Conservation (phyloP, 1,139 yeast species). For the Hemisphaericaspora subhashii region DNA sequence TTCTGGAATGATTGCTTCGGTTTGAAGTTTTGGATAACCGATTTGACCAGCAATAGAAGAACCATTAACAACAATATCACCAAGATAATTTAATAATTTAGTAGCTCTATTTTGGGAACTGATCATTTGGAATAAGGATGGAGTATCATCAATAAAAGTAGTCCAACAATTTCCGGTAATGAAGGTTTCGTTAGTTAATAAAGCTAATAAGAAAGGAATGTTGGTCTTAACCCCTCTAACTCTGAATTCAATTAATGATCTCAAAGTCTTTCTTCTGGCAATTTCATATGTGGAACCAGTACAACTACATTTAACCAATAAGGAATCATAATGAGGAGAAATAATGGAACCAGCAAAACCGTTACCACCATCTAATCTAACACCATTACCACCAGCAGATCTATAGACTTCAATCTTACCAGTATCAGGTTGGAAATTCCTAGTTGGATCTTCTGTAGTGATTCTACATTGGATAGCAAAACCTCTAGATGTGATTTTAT, state of each 20-base stretch:
- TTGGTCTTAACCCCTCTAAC: conserved; percentile 98
- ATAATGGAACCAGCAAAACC: conserved; percentile 99
- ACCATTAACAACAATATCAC: conserved; percentile 93
- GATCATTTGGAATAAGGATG: conserved; percentile 92
- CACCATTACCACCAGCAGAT: conserved; percentile 99
- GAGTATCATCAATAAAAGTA: conserved; percentile 97
- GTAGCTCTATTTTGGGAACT: conserved; percentile 96
- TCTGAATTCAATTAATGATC: conserved; percentile 95
- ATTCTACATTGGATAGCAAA: conserved; percentile 99
- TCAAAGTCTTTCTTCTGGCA: conserved; percentile 94
- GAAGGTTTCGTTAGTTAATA: conserved; percentile 89
- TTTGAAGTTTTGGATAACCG: conserved; percentile 80
- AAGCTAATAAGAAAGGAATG: conserved; percentile 92
- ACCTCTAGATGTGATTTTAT: conserved; percentile 92
- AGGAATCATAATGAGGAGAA: conserved; percentile 96
- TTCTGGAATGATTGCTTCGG: conserved; percentile 74
- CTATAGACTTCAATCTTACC: conserved; percentile 98
- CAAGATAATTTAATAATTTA: conserved; percentile 83
- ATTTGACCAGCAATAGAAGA: conserved; percentile 93
- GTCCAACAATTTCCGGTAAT: conserved; percentile 94
- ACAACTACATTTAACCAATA: conserved; percentile 97
- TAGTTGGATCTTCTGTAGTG: conserved; percentile 97
- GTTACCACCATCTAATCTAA: conserved; percentile 97
- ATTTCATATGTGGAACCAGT: conserved; percentile 96
- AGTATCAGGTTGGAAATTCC: conserved; percentile 97